Percentiles rank a stretch among this genome's conserved stretches.
These are phyloP conservation scores for Picocystis salinarum DNA, from an alignment of 139 green algal genomes.

Conservation along the genomic window DNA sequence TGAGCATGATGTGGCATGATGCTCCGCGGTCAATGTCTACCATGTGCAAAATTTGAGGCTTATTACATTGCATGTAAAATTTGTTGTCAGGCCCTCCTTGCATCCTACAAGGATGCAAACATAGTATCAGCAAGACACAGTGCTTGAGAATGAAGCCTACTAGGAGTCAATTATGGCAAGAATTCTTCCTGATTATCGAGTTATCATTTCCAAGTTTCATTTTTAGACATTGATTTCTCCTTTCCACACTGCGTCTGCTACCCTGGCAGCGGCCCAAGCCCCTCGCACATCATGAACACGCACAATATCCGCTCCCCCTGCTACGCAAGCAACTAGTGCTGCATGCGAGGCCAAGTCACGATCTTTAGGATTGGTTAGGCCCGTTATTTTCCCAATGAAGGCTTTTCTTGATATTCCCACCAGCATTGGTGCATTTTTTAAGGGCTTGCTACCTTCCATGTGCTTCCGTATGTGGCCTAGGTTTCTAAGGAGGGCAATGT, in stretches of 20 bases:
- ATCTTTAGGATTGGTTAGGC: slow-evolving; percentile 12
- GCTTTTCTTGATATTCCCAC: slow-evolving; percentile 59
- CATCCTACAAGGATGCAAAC: no score
- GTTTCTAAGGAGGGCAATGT: slow-evolving; percentile 38
- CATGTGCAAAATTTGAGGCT: no score
- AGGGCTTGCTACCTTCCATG: slow-evolving; percentile 11
- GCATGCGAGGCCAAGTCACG: slow-evolving; percentile 32
- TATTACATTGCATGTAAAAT: no score
- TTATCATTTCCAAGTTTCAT: no score
- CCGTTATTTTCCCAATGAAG: slow-evolving; percentile 50
- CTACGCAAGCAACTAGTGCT: slow-evolving; percentile 20
- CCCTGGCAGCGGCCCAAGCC: not conserved
- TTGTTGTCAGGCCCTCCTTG: no score
- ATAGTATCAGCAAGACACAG: no score
- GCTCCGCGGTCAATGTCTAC: no score
- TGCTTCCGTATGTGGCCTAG: slow-evolving; percentile 23
- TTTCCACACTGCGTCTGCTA: slow-evolving; percentile 2
- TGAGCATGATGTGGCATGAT: no score
- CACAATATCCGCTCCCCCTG: slow-evolving; percentile 48
- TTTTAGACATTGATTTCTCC: no score
- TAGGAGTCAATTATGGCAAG: no score
- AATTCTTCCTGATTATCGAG: no score
- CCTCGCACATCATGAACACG: slow-evolving; percentile 54
- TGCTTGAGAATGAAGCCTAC: no score
- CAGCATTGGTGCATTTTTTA: slow-evolving; percentile 40